phyloP scores from a whole-genome alignment of 768 basidiomycete genomes.

The Tulasnella calospora region DNA sequence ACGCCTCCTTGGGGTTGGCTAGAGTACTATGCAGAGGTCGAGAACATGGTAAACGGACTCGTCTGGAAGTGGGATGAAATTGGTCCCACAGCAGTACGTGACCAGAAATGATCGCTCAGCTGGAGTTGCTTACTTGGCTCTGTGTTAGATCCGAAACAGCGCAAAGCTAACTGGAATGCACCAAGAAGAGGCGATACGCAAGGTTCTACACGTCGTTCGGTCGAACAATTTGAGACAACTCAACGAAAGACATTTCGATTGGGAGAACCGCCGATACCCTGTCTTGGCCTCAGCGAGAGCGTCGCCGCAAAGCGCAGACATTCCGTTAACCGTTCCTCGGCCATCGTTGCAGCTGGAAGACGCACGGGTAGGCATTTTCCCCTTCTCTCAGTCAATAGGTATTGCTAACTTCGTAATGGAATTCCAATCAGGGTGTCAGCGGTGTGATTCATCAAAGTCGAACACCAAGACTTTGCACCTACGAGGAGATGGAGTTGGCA shows the following conservation, averaged over 20 bases:
- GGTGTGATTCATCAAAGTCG: neutral
- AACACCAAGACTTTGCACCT: neutral
- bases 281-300: neutral
- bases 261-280: neutral
- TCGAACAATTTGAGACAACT: neutral
- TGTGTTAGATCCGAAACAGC: neutral
- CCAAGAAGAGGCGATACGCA: neutral
- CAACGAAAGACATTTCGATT: neutral
- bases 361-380: neutral
- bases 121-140: neutral
- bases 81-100: neutral
- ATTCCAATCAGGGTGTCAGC: neutral
- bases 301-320: neutral
- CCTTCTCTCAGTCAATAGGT: neutral
- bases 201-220: neutral
- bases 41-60: neutral
- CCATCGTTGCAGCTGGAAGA: neutral
- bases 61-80: neutral
- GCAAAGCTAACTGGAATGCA: neutral
- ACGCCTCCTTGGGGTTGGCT: neutral
- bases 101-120: neutral
- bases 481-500: neutral
- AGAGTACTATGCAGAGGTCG: neutral
- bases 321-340: neutral
- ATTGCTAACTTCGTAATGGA: neutral